Percentiles rank a stretch among this genome's conserved stretches.
Conservation (phyloP, 805 yeast genomes). For the Kodamaea fukazawae region DNA sequence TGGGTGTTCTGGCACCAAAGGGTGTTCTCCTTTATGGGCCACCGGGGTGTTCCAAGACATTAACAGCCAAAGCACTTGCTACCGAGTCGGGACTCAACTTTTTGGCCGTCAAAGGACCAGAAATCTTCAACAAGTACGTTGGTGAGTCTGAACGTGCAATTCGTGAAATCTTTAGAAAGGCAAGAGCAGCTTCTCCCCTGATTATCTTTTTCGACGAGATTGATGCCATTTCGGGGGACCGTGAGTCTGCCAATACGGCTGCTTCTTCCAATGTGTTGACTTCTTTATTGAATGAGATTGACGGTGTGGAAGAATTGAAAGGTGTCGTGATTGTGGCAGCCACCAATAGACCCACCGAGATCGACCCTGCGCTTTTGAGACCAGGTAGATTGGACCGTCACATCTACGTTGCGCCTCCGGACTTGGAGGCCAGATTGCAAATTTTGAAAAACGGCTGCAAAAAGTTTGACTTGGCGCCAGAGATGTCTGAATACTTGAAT, state of each 20-base stretch:
- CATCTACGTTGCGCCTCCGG: conserved; percentile 92
- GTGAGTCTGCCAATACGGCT: conserved; percentile 62
- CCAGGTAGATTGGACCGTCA: conserved; percentile 96
- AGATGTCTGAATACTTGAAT: conserved; percentile 38
- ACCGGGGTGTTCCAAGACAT: conserved; percentile 95
- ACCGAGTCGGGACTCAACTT: conserved; percentile 94
- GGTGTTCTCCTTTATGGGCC: conserved; percentile 96
- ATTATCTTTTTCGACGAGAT: conserved; percentile 95
- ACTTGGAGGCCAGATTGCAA: conserved; percentile 71
- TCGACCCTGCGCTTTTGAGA: conserved; percentile 88
- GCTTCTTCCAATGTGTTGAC: conserved; percentile 86
- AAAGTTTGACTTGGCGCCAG: conserved; percentile 53
- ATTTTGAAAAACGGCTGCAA: conserved; percentile 68
- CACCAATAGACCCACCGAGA: conserved; percentile 90
- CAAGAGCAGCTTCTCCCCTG: conserved; percentile 92
- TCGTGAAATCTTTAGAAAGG: conserved; percentile 90
- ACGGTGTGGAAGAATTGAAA: conserved; percentile 92
- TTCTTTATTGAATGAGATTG: conserved; percentile 88
- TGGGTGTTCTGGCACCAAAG: conserved; percentile 88
- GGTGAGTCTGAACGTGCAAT: conserved; percentile 94
- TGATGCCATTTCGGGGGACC: conserved; percentile 82
- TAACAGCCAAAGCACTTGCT: conserved; percentile 93
- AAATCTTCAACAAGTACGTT: conserved; percentile 88
- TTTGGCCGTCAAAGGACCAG: conserved; percentile 96
- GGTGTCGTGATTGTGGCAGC: conserved; percentile 96